Conservation (phyloP, 1,284 basidiomycete genomes). For the Xanthoconium separans region DNA sequence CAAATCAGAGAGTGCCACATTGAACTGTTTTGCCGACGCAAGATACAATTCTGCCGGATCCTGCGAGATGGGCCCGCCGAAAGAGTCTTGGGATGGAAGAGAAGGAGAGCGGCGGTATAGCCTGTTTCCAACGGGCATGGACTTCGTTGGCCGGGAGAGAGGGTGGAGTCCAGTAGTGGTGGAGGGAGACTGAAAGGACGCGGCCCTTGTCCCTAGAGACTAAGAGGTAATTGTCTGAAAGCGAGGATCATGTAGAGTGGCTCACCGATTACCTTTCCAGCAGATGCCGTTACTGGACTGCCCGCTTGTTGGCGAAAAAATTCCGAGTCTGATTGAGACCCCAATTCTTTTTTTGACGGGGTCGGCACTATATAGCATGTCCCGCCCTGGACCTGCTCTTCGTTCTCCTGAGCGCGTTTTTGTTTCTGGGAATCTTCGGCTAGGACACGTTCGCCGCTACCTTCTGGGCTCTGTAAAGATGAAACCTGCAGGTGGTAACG, state of each 20-base stretch:
- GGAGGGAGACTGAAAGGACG: constrained; percentile 33
- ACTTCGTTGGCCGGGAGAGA: constrained; percentile 19
- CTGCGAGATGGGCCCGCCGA: constrained; percentile 48
- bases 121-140: constrained; percentile 22
- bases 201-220: constrained; percentile 29
- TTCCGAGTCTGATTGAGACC: constrained; percentile 16
- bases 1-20: constrained; percentile 57
- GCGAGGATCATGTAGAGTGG: constrained; percentile 19
- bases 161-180: constrained; percentile 5
- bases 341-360: constrained; percentile 16
- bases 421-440: constrained; percentile 52
- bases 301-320: constrained; percentile 25
- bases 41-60: constrained; percentile 49
- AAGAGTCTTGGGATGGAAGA: constrained; percentile 55
- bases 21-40: constrained; percentile 50
- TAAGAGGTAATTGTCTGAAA: constrained; percentile 26
- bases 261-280: constrained; percentile 34
- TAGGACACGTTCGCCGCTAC: constrained; percentile 8
- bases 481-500: constrained; percentile 57
- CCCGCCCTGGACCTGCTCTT: not conserved
- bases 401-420: constrained; percentile 29
- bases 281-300: constrained; percentile 27
- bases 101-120: constrained; percentile 37
- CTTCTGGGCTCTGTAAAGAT: constrained; percentile 39
- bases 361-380: too few species aligned